phyloP scores from a whole-genome alignment of 192 early-diverging fungal species.

The Jimgerdemannia flammicorona region DNA sequence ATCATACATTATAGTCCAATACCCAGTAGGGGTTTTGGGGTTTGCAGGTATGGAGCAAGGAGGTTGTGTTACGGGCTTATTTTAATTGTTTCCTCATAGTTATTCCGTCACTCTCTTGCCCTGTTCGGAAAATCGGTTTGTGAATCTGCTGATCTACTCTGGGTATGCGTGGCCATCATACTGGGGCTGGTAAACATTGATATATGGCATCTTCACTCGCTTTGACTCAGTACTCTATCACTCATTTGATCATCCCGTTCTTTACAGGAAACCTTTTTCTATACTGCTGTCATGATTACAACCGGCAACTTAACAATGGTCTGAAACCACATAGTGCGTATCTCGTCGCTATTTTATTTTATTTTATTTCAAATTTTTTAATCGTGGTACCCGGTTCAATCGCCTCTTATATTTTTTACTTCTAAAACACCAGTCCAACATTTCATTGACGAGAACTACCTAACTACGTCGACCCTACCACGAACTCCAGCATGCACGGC shows the following conservation, averaged over 20 bases:
- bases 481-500: no score
- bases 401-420: background rate
- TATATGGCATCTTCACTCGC: no score
- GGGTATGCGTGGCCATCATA: constrained; percentile 5
- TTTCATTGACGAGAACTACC: constrained; percentile 4
- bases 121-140: constrained; percentile 15
- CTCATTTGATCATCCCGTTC: no score
- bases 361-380: no score
- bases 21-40: constrained; percentile 35
- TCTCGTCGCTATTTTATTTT: no score
- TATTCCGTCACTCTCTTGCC: background rate
- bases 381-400: no score
- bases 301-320: constrained; percentile 32
- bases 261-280: constrained; percentile 12
- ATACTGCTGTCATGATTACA: constrained; percentile 23
- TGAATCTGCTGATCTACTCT: constrained; percentile 11
- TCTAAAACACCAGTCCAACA: background rate
- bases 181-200: background rate
- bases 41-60: no score
- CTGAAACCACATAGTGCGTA: constrained; percentile 18
- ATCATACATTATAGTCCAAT: constrained; percentile 19
- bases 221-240: no score
- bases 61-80: no score
- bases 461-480: no score
- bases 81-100: background rate